Evolutionary conservation across 108 stramenopile species (phyloP).

Genomic region (Seminavis robusta): DNA sequence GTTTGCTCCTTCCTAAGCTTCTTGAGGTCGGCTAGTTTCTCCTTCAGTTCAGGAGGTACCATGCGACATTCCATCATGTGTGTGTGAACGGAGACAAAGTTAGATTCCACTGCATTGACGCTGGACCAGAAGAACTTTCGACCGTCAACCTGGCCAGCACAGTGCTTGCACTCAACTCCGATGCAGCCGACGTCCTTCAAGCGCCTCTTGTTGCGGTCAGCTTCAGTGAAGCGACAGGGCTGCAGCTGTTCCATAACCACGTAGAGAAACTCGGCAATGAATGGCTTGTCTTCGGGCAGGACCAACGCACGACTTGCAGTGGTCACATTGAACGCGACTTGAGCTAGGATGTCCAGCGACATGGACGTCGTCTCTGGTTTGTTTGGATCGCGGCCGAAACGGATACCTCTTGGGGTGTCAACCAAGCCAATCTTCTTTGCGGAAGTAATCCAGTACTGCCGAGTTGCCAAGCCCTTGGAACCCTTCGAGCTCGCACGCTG

Average conservation of each 20-base stretch:
- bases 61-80: slow-evolving; percentile 86
- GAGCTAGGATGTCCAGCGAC: slow-evolving; percentile 72
- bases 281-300: slow-evolving; percentile 74
- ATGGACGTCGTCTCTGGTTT: slow-evolving; percentile 44
- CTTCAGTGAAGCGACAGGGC: slow-evolving; percentile 87
- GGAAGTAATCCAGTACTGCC: slow-evolving; percentile 84
- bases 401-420: slow-evolving; percentile 73
- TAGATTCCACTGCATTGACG: slow-evolving; percentile 87
- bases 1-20: slow-evolving; percentile 84
- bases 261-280: slow-evolving; percentile 85
- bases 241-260: slow-evolving; percentile 86
- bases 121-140: slow-evolving; percentile 92
- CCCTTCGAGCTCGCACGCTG: slow-evolving; percentile 87
- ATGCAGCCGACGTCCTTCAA: slow-evolving; percentile 84
- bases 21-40: slow-evolving; percentile 61
- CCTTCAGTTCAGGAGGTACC: slow-evolving; percentile 61
- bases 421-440: slow-evolving; percentile 84
- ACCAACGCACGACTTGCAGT: slow-evolving; percentile 72
- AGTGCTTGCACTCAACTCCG: slow-evolving; percentile 91
- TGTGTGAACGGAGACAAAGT: slow-evolving; percentile 89
- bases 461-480: slow-evolving; percentile 82
- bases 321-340: slow-evolving; percentile 64
- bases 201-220: slow-evolving; percentile 86
- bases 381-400: slow-evolving; percentile 71
- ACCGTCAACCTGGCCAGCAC: slow-evolving; percentile 83